Conservation (phyloP, 768 basidiomycete genomes). For the Boletus subcaerulescens region DNA sequence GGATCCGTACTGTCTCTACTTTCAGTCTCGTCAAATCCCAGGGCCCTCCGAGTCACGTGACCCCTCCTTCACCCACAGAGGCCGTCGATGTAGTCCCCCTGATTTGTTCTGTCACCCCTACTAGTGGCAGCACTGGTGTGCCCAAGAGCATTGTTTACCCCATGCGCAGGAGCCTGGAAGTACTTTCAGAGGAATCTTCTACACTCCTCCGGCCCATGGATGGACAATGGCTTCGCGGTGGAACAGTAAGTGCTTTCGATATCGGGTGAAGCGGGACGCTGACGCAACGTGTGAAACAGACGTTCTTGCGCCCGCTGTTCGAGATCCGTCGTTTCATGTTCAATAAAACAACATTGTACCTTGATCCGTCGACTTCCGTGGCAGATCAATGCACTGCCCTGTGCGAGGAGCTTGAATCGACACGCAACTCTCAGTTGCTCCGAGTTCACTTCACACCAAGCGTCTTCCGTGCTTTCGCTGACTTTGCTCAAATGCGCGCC, state of each 20-base stretch:
- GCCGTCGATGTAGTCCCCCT: slow-evolving; percentile 20
- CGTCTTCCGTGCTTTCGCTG: slow-evolving; percentile 30
- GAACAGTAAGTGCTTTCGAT: slow-evolving; percentile 20
- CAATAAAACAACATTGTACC: slow-evolving; percentile 30
- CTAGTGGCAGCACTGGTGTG: slow-evolving; percentile 31
- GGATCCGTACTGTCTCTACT: slow-evolving; percentile 18
- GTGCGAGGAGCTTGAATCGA: slow-evolving; percentile 26
- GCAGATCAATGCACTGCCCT: slow-evolving; percentile 25
- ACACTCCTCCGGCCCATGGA: slow-evolving; percentile 26
- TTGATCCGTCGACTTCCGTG: slow-evolving; percentile 28
- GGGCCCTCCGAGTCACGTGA: slow-evolving; percentile 5
- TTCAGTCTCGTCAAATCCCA: slow-evolving; percentile 10
- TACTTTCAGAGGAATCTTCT: slow-evolving; percentile 29
- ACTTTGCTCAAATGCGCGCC: slow-evolving; percentile 24
- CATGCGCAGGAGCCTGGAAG: slow-evolving; percentile 25
- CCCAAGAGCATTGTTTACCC: slow-evolving; percentile 33
- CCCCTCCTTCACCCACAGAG: slow-evolving; percentile 18
- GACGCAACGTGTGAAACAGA: slow-evolving; percentile 10
- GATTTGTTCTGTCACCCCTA: slow-evolving; percentile 27
- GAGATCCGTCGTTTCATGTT: slow-evolving; percentile 34
- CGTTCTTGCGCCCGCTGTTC: slow-evolving; percentile 30
- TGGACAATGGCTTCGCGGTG: slow-evolving; percentile 33
- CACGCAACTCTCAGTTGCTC: slow-evolving; percentile 20
- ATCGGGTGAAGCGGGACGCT: background rate
- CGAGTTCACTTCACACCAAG: slow-evolving; percentile 30